Evolutionary conservation across 73 alveolate species (phyloP), one percentile per base, ranked within the genome.

Genomic region (Uronychia setigera): DNA sequence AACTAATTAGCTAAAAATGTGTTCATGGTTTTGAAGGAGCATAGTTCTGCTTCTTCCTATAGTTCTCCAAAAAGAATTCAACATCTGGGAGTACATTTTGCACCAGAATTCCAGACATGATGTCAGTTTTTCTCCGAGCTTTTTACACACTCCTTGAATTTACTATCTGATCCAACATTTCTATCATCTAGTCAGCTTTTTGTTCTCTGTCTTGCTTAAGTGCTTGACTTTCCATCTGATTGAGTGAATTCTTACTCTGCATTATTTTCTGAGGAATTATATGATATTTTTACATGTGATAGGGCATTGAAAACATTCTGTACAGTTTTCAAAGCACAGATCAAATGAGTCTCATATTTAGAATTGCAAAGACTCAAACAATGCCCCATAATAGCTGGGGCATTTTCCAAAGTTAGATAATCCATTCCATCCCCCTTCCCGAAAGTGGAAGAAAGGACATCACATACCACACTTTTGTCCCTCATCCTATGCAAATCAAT

Each of bases 391-490:
- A 80, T n/a, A 0, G 86, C 86, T 11, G 79, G 78, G 14, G 78
- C 78, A 57, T 80, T 80, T 29, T 80, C 86, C 86, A 80, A 33
- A 5, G 86, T 80, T 1, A 80, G 28, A 14, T 80, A 31, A 25
- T 80, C 79, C 19, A 58, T 1, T 26, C 29, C 34, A 9, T 58
- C 29, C 11, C 59, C 79, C 26, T 34, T 57, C 27, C 35, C 86
- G 58, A 80, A 80, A 28, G 86, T 57, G 59, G 35, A 80, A 35
- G 35, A 29, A 26, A 80, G 30, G 59, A 80, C 35, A 58, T 80
- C 86, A 31, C 35, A n/a, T 80, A 80, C 86, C 28, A 80, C 58
- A 35, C 86, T 80, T 31, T 67, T 80, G 79, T 80, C 86, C 57
- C 86, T 0, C 28, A 26, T 34, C 67, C 67, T 46, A 19, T n/a